Base-by-base conservation (phyloP, 1,284 basidiomycete genomes). In the Vanrija humicola region DNA sequence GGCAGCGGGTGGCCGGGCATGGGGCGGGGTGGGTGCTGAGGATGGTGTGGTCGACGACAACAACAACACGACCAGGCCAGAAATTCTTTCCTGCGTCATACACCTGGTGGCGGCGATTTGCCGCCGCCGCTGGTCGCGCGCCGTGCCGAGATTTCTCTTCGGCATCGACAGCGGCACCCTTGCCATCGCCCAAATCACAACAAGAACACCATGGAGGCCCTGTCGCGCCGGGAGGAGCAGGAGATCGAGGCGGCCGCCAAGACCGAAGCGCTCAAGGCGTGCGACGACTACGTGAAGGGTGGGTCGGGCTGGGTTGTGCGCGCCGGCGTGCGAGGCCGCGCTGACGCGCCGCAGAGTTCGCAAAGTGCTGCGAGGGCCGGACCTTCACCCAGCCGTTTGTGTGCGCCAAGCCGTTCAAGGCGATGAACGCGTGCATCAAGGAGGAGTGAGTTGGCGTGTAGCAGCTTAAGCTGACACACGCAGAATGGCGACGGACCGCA, bases 181-280 rank as follows among this genome's bases (percentile, higher is more conserved):
- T 18, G 44, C 26, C 18, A 16, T 25, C 14, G 34, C 28, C 38
- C 16, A n/a, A 25, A 21, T 18, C 28, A 42, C 26, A 42, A 28
- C 29, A 19, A 56, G 38, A 48, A 62, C 42, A 38, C 21, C 21
- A 91, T 91, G 90, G 86, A 91, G 74, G 82, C 89, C 23, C 82
- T 95, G 29, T 93, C 90, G 25, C 83, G 90, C 61, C 82, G 91
- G 56, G 91, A 95, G 77, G 90, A 93, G 72, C 87, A 91, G 46
- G 87, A 86, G 12, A 74, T 87, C 48, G 92, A 91, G 70, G 79
- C 84, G 26, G 28, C 45, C 16, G 87, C 88, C n/a, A 92, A 91
- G 70, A 82, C 83, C 8, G 80, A 83, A 49, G 90, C 90, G 14
- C 74, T 92, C 67, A 86, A 84, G 66, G 84, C 86, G 71, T 93